Evolutionary conservation across 2,329 filamentous ascomycete genomes (phyloP), one percentile per base, ranked within the genome.

Genomic region (Penicillium sp.): DNA sequence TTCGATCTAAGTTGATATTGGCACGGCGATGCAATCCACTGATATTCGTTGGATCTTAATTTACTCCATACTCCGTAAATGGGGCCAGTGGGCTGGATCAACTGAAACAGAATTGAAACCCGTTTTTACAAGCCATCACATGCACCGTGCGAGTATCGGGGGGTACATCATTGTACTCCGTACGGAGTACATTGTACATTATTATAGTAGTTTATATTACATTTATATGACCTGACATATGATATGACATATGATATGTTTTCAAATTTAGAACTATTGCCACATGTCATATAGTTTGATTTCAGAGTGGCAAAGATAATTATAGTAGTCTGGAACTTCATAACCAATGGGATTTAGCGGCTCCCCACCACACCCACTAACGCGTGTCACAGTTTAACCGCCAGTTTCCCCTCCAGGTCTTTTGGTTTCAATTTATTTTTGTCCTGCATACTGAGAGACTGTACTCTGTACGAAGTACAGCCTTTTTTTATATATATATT

Each of bases 321-420:
- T 62, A 62, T 58, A 62, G 61, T n/a, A n/a, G n/a, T n/a, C n/a
- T n/a, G n/a, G n/a, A n/a, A n/a, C n/a, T n/a, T n/a, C n/a, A n/a
- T n/a, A n/a, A n/a, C 31, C 12, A 35, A 35, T 64, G 49, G 59
- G 58, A 60, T 56, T 44, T 22, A 16, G 16, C 5, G 8, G 43
- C n/a, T 53, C 60, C 44, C 62, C 62, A 60, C 61, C 31, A 16
- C 2, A 41, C 59, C 69, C 69, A 70, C 69, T 53, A 70, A 71
- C 68, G 69, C 69, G 70, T 70, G 70, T 72, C 69, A 69, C 63
- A 26, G 35, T 43, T 45, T 46, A 46, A 41, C 41, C 22, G n/a
- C 40, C 41, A 54, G 45, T 19, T 26, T 19, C 19, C 31, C 12
- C 17, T 37, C 30, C 16, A 25, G 46, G 43, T 48, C 35, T 48